A percentile compares a stretch with the other conserved stretches of the same genome.
phyloP scores from a whole-genome alignment of 768 basidiomycete genomes.

The Tylopilus cervinicoccineus region DNA sequence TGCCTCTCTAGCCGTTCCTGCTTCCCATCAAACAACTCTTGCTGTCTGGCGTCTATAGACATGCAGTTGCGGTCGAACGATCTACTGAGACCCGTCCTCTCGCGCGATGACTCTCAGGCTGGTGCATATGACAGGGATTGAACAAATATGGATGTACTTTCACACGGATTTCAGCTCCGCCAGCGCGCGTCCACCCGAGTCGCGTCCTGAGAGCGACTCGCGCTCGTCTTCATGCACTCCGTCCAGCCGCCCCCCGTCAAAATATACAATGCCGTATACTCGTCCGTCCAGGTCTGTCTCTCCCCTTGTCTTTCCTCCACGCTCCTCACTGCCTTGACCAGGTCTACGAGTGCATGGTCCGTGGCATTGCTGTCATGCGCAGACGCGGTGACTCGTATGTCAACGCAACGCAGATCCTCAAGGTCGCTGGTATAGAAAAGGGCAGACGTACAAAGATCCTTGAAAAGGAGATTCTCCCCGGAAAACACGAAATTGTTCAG shows the following conservation, averaged over 20 bases:
- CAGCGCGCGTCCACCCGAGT: conserved; percentile 27
- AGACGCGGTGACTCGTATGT: conserved; percentile 91
- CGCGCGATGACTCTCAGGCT: background rate
- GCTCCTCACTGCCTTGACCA: conserved; percentile 24
- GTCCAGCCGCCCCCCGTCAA: conserved; percentile 57
- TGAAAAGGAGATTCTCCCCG: conserved; percentile 94
- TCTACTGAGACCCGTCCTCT: background rate
- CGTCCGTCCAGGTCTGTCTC: conserved; percentile 69
- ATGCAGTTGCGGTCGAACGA: background rate
- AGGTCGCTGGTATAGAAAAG: conserved; percentile 98
- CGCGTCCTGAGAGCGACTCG: conserved; percentile 24
- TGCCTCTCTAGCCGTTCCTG: background rate
- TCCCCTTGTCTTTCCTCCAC: background rate
- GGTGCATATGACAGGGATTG: no score
- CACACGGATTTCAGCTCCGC: conserved; percentile 33
- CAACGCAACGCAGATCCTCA: conserved; percentile 98
- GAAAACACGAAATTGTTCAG: conserved; percentile 97
- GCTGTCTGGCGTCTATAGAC: no score
- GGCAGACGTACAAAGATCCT: conserved; percentile 93
- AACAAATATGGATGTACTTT: background rate
- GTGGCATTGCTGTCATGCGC: conserved; percentile 98
- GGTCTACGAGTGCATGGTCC: conserved; percentile 98
- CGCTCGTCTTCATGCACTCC: conserved; percentile 28
- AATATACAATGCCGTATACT: conserved; percentile 92
- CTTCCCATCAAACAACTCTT: background rate